phyloP scores from a whole-genome alignment of 768 basidiomycete species.

The Panus rudis region DNA sequence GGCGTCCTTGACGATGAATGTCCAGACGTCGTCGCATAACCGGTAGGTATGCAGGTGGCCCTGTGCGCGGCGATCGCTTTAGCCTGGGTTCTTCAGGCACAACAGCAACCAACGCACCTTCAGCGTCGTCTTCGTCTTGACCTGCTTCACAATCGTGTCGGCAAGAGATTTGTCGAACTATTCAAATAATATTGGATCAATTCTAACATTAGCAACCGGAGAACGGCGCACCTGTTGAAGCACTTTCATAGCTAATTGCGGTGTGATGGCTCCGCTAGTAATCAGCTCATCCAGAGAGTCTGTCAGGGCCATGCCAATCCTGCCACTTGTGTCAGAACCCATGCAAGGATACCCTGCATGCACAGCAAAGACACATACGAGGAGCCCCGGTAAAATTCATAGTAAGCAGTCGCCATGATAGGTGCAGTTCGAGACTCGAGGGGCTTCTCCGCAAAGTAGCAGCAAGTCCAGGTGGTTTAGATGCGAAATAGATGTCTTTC shows the following conservation, averaged over 20 bases:
- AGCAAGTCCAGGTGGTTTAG: too few species aligned
- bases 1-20: slow-evolving; percentile 92
- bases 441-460: neutral
- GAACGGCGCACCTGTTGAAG: slow-evolving; percentile 72
- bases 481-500: slow-evolving; percentile 1
- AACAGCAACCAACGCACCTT: slow-evolving; percentile 48
- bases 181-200: neutral
- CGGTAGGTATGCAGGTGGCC: slow-evolving; percentile 91
- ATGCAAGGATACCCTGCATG: slow-evolving; percentile 2
- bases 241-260: slow-evolving; percentile 98
- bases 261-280: slow-evolving; percentile 92
- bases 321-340: slow-evolving; percentile 27
- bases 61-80: slow-evolving; percentile 21
- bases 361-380: slow-evolving; percentile 50
- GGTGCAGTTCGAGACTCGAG: neutral
- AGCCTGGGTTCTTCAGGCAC: neutral
- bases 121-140: slow-evolving; percentile 90
- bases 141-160: slow-evolving; percentile 86
- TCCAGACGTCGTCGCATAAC: slow-evolving; percentile 96
- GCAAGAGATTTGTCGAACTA: slow-evolving; percentile 97
- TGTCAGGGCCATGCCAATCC: slow-evolving; percentile 94
- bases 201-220: neutral
- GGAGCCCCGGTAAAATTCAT: slow-evolving; percentile 88
- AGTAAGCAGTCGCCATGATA: slow-evolving; percentile 75
- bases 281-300: slow-evolving; percentile 99